phyloP scores from a whole-genome alignment of 768 basidiomycete genomes.

The Auricularia sp. region DNA sequence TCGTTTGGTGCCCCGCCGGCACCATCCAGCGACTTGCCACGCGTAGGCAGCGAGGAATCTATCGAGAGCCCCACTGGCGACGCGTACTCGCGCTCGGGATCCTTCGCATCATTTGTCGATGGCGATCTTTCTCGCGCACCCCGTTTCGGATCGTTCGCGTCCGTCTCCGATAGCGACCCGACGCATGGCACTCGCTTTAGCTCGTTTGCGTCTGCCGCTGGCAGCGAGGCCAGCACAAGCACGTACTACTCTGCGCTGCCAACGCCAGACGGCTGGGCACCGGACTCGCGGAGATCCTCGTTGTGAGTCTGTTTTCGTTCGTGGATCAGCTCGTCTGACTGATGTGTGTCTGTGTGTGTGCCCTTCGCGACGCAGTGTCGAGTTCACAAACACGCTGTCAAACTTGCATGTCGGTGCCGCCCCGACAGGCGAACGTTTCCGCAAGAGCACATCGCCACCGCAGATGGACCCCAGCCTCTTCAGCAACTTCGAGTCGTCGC shows the following conservation, averaged over 20 bases:
- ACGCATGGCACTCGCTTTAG: not conserved
- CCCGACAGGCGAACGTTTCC: not conserved
- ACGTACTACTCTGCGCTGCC: conserved; percentile 2
- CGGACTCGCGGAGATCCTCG: not conserved
- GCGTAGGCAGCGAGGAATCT: not conserved
- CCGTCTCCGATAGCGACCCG: not conserved
- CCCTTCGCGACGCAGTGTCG: not conserved
- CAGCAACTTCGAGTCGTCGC: not conserved
- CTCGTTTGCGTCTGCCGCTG: not conserved
- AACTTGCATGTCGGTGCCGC: not conserved
- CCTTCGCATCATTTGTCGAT: conserved; percentile 2
- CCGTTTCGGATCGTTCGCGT: conserved; percentile 12
- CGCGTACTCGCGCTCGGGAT: conserved; percentile 4
- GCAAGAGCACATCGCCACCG: not conserved
- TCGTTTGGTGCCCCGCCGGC: conserved; percentile 8
- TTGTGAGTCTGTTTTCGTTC: not conserved
- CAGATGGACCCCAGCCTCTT: not conserved
- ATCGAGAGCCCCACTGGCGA: conserved; percentile 6
- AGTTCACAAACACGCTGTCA: not conserved
- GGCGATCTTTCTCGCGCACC: not conserved
- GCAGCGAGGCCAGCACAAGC: not conserved
- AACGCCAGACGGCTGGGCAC: not conserved
- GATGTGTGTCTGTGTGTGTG: not conserved
- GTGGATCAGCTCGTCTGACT: not conserved
- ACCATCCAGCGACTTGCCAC: not conserved